Evolutionary conservation across 2,329 filamentous ascomycete species (phyloP).

Genomic region (Hysterium pulicare): DNA sequence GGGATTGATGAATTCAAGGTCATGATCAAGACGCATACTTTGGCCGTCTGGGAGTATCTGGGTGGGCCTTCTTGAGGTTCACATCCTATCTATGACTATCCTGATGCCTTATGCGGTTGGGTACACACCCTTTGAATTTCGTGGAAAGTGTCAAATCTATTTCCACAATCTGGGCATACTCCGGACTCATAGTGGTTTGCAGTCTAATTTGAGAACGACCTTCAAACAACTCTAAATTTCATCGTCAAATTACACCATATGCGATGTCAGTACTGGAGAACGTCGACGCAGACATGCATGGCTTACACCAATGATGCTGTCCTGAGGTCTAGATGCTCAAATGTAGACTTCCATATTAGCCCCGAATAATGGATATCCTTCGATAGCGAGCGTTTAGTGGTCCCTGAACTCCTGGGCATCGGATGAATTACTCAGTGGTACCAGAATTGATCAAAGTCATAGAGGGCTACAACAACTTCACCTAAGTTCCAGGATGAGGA

Average conservation of each 20-base stretch:
- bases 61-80: too few species aligned
- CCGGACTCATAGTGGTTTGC: too few species aligned
- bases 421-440: background rate
- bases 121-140: too few species aligned
- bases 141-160: too few species aligned
- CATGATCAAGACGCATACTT: background rate
- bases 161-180: too few species aligned
- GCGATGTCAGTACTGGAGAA: background rate
- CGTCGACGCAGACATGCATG: background rate
- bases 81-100: too few species aligned
- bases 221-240: too few species aligned
- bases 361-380: background rate
- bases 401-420: too few species aligned
- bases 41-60: constrained; percentile 1
- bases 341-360: background rate
- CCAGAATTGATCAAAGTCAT: background rate
- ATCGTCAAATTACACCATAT: too few species aligned
- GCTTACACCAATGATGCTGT: background rate
- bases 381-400: background rate
- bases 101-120: too few species aligned
- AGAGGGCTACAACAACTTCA: background rate
- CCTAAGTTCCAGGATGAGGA: background rate
- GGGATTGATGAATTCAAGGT: background rate
- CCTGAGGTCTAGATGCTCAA: background rate
- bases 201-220: too few species aligned